phyloP scores from a whole-genome alignment of 2,329 filamentous ascomycete genomes.

The Pseudogymnoascus sp. region DNA sequence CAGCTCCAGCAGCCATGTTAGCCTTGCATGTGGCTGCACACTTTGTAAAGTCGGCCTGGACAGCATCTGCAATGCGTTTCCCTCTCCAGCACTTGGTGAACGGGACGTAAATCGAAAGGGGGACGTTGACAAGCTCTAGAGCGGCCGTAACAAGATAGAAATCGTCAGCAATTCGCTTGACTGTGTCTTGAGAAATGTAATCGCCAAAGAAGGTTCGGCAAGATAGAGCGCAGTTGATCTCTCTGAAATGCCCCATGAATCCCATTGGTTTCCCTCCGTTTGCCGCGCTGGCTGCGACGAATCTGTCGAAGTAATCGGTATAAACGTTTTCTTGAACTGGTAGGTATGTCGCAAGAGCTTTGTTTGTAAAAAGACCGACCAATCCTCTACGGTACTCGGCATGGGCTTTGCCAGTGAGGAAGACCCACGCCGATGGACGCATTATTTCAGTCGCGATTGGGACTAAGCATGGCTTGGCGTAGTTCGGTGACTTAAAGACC shows the following conservation, averaged over 20 bases:
- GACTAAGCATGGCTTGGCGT: slow-evolving; percentile 71
- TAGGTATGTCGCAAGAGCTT: slow-evolving; percentile 63
- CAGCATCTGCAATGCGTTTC: slow-evolving; percentile 66
- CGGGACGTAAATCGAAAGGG: slow-evolving; percentile 60
- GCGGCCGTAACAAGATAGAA: slow-evolving; percentile 73
- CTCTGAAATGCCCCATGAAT: slow-evolving; percentile 68
- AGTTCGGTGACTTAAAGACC: slow-evolving; percentile 70
- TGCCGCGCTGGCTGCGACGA: slow-evolving; percentile 50
- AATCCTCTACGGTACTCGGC: slow-evolving; percentile 72
- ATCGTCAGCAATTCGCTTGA: slow-evolving; percentile 71
- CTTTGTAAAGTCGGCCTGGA: slow-evolving; percentile 61
- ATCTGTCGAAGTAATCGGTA: slow-evolving; percentile 61
- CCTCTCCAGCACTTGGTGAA: slow-evolving; percentile 72
- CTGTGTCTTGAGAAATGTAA: slow-evolving; percentile 64
- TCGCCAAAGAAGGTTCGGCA: slow-evolving; percentile 75
- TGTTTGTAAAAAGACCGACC: slow-evolving; percentile 66
- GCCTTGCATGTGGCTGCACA: slow-evolving; percentile 66
- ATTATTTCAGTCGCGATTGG: slow-evolving; percentile 69
- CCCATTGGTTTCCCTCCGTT: slow-evolving; percentile 50
- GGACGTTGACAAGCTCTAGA: slow-evolving; percentile 73
- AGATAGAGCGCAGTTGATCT: slow-evolving; percentile 71
- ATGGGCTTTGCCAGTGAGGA: slow-evolving; percentile 68
- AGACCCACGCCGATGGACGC: slow-evolving; percentile 68
- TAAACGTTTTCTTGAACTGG: slow-evolving; percentile 69
- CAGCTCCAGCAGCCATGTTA: slow-evolving; percentile 61